Conservation (phyloP, 352 stramenopile genomes). For the Phytophthora fragariae region DNA sequence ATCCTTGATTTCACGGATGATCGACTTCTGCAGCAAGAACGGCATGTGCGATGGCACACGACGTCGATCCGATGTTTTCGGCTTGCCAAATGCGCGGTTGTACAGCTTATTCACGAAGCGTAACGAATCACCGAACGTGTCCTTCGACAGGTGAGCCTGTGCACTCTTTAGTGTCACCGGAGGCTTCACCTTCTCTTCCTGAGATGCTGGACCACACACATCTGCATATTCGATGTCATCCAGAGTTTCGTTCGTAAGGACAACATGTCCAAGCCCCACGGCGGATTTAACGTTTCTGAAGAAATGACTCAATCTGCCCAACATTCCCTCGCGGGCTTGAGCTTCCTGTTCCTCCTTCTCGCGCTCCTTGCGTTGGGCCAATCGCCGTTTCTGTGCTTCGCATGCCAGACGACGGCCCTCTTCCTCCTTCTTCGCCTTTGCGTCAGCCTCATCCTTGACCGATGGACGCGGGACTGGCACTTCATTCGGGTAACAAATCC, state of each 20-base stretch:
- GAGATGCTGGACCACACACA: conserved; percentile 49
- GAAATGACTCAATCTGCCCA: conserved; percentile 16
- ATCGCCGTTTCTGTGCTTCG: conserved; percentile 63
- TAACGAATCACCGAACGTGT: conserved; percentile 94
- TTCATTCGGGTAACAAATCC: conserved; percentile 59
- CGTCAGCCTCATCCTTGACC: conserved; percentile 27
- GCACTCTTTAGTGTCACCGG: conserved; percentile 33
- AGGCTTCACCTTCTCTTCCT: conserved; percentile 23
- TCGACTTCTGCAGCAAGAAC: conserved; percentile 91
- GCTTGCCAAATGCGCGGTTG: conserved; percentile 87
- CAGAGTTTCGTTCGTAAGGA: conserved; percentile 53
- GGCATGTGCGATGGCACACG: conserved; percentile 96
- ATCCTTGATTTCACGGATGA: conserved; percentile 92
- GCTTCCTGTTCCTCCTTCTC: conserved; percentile 35
- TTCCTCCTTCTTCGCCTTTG: conserved; percentile 52
- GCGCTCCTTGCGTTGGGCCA: conserved; percentile 42
- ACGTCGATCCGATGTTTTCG: conserved; percentile 49
- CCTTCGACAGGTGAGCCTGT: conserved; percentile 75
- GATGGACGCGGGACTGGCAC: conserved; percentile 38
- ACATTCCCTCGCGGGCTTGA: conserved; percentile 22
- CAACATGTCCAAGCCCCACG: conserved; percentile 52
- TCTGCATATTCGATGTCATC: conserved; percentile 79
- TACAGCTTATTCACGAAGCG: conserved; percentile 94
- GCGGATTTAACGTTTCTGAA: conserved; percentile 40
- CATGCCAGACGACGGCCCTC: conserved; percentile 73